These are phyloP conservation scores for Euptelea pleiosperma DNA, from an alignment of 164 flowering plant species.

Conservation along the genomic window DNA sequence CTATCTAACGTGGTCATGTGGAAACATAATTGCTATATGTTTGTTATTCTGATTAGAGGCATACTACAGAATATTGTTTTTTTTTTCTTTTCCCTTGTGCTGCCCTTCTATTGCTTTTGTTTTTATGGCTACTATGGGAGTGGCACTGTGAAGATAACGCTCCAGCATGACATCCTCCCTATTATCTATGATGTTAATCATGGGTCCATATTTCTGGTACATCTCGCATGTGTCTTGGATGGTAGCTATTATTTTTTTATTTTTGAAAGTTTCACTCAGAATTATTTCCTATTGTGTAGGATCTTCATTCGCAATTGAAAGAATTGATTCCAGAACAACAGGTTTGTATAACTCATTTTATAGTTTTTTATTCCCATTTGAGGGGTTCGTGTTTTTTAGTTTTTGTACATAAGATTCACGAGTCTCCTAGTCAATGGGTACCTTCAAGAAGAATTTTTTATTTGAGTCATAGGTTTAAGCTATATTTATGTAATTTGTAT, in stretches of 20 bases:
- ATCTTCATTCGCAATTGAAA: slow-evolving; percentile 77
- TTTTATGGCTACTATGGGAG: no score
- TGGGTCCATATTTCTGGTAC: neutral
- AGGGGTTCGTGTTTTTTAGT: neutral
- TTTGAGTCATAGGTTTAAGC: no score
- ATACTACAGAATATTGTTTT: no score
- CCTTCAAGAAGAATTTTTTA: neutral
- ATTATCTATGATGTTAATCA: no score
- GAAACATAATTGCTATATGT: no score
- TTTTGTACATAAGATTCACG: neutral
- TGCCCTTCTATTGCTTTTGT: no score
- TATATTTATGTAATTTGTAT: neutral
- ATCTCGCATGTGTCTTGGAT: no score
- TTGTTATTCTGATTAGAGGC: no score
- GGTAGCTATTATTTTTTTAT: slow-evolving; percentile 3
- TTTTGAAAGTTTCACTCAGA: neutral
- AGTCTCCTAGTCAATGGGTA: neutral
- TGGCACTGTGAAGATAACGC: no score
- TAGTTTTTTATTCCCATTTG: neutral
- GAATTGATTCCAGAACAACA: slow-evolving; percentile 92
- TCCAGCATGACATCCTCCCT: no score
- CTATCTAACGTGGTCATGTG: no score
- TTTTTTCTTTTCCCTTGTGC: no score
- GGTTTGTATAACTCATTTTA: slow-evolving; percentile 36
- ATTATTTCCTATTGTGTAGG: slow-evolving; percentile 40